These are phyloP conservation scores for Trichosanthes truncata DNA, from an alignment of 306 rosid genomes.

Conservation along the genomic window DNA sequence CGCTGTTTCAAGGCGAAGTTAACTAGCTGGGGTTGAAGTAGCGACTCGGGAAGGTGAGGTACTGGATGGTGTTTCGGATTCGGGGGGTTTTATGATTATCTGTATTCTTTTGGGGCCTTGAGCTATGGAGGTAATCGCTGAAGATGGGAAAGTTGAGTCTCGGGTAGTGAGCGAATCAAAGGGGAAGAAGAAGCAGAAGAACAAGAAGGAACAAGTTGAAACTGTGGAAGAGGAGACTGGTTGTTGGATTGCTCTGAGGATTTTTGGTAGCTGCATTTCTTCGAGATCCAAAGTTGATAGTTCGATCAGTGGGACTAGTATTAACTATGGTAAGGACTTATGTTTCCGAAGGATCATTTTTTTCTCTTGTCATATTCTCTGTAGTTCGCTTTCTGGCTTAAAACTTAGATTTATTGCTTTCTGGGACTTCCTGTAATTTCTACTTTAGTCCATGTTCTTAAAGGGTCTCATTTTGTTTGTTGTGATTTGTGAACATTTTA, in stretches of 20 bases:
- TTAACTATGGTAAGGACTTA: conserved; percentile 60
- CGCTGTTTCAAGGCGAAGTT: background rate
- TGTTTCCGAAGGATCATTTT: conserved; percentile 10
- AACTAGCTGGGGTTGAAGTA: background rate
- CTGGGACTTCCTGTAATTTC: conserved; percentile 2
- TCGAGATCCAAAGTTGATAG: conserved; percentile 98
- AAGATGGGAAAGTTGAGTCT: conserved; percentile 69
- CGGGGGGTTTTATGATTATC: conserved; percentile 12
- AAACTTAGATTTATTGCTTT: background rate
- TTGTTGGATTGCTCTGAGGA: conserved; percentile 75
- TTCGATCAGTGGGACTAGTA: conserved; percentile 71
- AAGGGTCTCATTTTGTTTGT: background rate
- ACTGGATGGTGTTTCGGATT: conserved; percentile 30
- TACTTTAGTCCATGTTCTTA: background rate
- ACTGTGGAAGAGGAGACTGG: conserved; percentile 47
- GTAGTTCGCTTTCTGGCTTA: background rate
- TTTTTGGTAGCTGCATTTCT: conserved; percentile 88
- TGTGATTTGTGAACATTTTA: background rate
- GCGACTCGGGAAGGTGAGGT: background rate
- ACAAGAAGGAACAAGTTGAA: conserved; percentile 23
- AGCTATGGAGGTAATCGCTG: conserved; percentile 65
- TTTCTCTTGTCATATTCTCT: background rate
- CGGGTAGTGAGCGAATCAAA: conserved; percentile 65
- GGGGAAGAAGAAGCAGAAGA: conserved; percentile 51
- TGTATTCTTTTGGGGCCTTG: conserved; percentile 21